Conservation (phyloP, 257 asterid species). For the Anisodus acutangulus region DNA sequence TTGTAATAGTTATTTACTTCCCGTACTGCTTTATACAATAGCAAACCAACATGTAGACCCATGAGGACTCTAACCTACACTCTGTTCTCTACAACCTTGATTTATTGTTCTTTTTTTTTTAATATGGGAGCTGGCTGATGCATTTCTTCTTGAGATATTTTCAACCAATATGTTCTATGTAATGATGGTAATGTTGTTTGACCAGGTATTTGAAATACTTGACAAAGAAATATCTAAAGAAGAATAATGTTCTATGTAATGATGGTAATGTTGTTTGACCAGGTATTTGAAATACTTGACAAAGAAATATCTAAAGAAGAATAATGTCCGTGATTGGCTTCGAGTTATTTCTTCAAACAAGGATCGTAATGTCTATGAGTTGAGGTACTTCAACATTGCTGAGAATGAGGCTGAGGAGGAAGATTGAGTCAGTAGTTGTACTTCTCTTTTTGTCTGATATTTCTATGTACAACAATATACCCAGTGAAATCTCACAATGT, state of each 20-base stretch:
- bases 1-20: too few species aligned
- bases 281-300: constrained; percentile 58
- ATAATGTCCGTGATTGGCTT: constrained; percentile 48
- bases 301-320: constrained; percentile 45
- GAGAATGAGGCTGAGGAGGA: constrained; percentile 59
- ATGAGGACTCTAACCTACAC: too few species aligned
- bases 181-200: background rate
- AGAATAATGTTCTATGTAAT: constrained; percentile 33
- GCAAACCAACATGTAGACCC: too few species aligned
- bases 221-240: constrained; percentile 57
- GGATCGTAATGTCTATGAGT: constrained; percentile 53
- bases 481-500: too few species aligned
- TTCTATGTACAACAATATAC: too few species aligned
- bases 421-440: constrained; percentile 30
- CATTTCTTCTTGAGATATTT: background rate
- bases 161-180: background rate
- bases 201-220: constrained; percentile 53
- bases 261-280: background rate
- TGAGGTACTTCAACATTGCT: constrained; percentile 62
- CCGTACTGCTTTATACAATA: too few species aligned
- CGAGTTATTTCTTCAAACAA: constrained; percentile 59
- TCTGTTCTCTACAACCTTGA: too few species aligned
- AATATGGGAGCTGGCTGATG: background rate
- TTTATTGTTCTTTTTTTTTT: too few species aligned
- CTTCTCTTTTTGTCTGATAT: too few species aligned